Evolutionary conservation across 257 asterid genomes (phyloP), one percentile per base, ranked within the genome.

Genomic region (Salvia rosmarinus): DNA sequence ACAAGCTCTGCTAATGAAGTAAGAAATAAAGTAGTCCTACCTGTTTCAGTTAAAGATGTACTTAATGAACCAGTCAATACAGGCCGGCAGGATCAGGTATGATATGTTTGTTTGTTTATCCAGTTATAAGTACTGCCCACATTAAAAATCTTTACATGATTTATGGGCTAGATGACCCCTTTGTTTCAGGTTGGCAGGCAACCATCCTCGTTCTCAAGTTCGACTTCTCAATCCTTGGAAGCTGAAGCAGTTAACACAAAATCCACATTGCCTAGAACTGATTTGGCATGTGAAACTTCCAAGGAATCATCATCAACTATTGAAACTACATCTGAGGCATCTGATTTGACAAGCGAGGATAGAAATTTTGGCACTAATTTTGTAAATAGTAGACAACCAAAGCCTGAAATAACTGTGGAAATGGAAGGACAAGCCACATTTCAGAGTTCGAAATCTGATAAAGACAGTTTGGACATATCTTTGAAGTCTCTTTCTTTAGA

Each of bases 51-150:
- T 16, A 71, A 75, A 62, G 87, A 76, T 78, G 64, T 72, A 60
- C 86, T 37, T 21, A 74, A 75, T n/a, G 71, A 64, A 72, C 75
- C 73, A 40, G 79, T 56, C 75, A 66, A 21, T 52, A 56, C 19
- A 37, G 79, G 42, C 68, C 78, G 52, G 65, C 78, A 70, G 72
- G 86, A 86, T 68, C 83, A 80, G 95, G 96, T 89, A 85, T 57
- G 55, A 62, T 63, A 16, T 63, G 50, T 56, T 70, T 77, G 57
- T 73, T 59, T 80, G 51, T 66, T 69, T 23, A 32, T 67, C 77
- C n/a, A n/a, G 57, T 44, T 65, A 75, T 63, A 23, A 46, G 25
- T 43, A 17, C 30, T 54, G 13, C 39, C 39, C 63, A 39, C 39
- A 52, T 55, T 55, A 23, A 65, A 74, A 63, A 37, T 67, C 65